Percentiles rank a stretch among this genome's conserved stretches.
Evolutionary conservation across 1,284 basidiomycete genomes (phyloP).

Genomic region (Ganoderma meredithae): DNA sequence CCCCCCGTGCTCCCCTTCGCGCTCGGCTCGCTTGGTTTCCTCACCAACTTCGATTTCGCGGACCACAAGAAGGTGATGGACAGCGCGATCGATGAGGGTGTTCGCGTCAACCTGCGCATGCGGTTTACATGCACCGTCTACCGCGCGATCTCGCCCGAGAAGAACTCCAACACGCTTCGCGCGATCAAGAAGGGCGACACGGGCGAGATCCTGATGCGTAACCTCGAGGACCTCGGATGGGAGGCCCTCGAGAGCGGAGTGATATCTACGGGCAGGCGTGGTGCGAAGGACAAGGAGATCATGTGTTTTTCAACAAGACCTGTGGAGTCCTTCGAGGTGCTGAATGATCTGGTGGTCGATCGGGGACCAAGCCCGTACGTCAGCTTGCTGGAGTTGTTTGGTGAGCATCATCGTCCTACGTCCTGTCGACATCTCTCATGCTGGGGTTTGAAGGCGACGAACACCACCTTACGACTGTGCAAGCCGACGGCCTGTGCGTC

Average conservation of each 20-base stretch:
- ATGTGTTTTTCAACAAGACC: conserved; percentile 97
- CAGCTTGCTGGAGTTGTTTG: conserved; percentile 94
- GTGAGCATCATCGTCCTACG: conserved; percentile 54
- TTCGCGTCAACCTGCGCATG: conserved; percentile 98
- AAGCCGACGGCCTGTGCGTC: conserved; percentile 96
- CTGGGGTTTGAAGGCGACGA: conserved; percentile 81
- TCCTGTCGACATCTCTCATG: background rate
- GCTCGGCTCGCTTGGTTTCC: conserved; percentile 97
- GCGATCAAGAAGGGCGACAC: conserved; percentile 92
- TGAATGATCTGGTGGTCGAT: conserved; percentile 98
- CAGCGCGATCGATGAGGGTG: conserved; percentile 90
- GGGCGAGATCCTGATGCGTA: conserved; percentile 94
- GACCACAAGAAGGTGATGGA: conserved; percentile 91
- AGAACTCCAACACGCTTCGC: conserved; percentile 68
- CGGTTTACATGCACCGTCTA: conserved; percentile 99
- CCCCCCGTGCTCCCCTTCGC: conserved; percentile 98
- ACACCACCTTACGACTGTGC: conserved; percentile 98
- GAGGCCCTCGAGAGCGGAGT: conserved; percentile 87
- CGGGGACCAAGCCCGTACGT: conserved; percentile 98
- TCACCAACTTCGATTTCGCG: conserved; percentile 97
- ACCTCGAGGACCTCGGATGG: conserved; percentile 90
- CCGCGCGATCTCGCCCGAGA: conserved; percentile 81
- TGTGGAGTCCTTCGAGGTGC: conserved; percentile 96
- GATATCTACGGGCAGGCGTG: conserved; percentile 48
- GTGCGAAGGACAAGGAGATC: conserved; percentile 91